Evolutionary conservation across 148 eudicot genomes (phyloP), one percentile per base, ranked within the genome.

Genomic region (Bassia scoparia): DNA sequence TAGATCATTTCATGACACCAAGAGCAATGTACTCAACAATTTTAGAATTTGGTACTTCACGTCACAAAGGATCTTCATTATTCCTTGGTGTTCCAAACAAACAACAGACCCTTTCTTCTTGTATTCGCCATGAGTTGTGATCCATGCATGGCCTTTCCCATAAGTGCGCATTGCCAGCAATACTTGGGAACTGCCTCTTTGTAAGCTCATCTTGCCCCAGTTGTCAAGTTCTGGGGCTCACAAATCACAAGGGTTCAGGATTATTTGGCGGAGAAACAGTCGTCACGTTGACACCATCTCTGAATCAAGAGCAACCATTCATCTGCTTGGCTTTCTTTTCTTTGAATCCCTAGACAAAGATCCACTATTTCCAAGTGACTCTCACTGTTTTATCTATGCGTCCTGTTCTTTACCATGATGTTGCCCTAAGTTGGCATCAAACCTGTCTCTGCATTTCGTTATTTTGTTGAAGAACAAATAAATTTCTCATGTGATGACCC

Each of bases 111-210:
- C 98, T 75, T 75, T 85, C 50, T 81, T 87, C 21, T 71, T 81
- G 60, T 85, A 72, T 61, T 91, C 84, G 69, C n/a, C 93, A 88
- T 23, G 89, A 74, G 31, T n/a, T 63, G 85, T 65, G 85, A 81
- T 43, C 94, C 92, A 46, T 59, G 84, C 83, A 89, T 81, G 37
- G 94, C 86, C 82, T 87, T 92, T 43, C 94, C 97, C 97, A 88
- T 87, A 50, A 87, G 61, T 4, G 92, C 97, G n/a, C 84, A 88
- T 87, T 27, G 97, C n/a, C 95, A 68, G 83, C 98, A 85, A 89
- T 83, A 72, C 98, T 90, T 0, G 97, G 97, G 67, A 89, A 85
- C 78, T 82, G 90, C 84, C 86, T 89, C 81, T 84, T 86, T 44
- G 78, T 80, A 59, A 79, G 59, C 58, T 84, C 94, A 33, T 86